Evolutionary conservation across 441 rosid species (phyloP).

Genomic region (Syzygium malaccense): DNA sequence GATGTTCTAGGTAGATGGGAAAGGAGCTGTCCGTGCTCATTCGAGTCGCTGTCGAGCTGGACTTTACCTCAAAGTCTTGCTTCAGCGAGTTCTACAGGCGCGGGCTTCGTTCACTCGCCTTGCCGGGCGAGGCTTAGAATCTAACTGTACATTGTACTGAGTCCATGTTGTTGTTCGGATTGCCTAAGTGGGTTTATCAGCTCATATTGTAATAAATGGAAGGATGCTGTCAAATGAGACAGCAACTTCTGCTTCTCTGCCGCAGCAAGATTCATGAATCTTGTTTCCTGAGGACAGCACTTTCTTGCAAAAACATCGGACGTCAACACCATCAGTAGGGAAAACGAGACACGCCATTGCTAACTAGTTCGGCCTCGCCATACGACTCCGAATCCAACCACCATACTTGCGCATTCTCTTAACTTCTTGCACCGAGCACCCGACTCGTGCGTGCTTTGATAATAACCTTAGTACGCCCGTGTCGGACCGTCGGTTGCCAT

Average conservation of each 20-base stretch:
- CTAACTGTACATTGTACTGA: background rate
- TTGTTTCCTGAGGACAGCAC: background rate
- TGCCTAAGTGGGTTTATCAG: background rate
- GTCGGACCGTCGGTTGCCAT: background rate
- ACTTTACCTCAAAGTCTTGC: background rate
- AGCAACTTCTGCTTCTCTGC: background rate
- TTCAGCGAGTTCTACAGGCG: background rate
- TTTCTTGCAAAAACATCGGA: background rate
- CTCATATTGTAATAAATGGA: background rate
- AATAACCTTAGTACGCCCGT: background rate
- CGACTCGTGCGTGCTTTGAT: background rate
- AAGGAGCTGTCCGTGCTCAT: background rate
- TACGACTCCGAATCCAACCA: background rate
- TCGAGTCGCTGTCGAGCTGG: background rate
- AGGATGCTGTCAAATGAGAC: background rate
- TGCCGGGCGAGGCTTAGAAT: background rate
- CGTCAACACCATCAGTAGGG: background rate
- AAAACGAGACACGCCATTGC: background rate
- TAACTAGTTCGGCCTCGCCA: background rate
- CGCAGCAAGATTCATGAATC: background rate
- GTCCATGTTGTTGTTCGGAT: background rate
- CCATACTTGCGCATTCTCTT: background rate
- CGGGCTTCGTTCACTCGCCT: background rate
- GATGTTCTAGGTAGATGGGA: background rate
- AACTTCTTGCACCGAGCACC: accelerated